phyloP scores from a whole-genome alignment of 2,329 filamentous ascomycete species.

The Phoma sp. region DNA sequence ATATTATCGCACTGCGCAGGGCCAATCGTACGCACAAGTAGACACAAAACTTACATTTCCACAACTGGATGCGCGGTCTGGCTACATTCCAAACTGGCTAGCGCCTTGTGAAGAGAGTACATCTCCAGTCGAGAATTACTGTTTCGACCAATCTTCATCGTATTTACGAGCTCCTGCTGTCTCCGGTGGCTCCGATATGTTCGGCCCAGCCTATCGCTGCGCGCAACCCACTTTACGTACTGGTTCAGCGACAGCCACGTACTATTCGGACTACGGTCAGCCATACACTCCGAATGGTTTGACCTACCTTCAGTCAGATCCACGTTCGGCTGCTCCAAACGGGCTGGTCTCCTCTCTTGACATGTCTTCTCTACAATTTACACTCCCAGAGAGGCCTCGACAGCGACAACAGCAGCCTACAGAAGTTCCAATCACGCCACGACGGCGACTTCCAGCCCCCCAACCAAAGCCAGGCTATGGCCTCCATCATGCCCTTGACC shows the following conservation, averaged over 20 bases:
- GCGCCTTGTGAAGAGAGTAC: constrained; percentile 35
- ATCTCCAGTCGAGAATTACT: constrained; percentile 38
- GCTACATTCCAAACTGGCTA: constrained; percentile 31
- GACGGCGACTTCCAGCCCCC: constrained; percentile 42
- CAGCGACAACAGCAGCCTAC: constrained; percentile 19
- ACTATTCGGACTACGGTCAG: constrained; percentile 32
- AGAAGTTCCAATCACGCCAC: constrained; percentile 24
- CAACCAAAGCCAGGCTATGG: constrained; percentile 34
- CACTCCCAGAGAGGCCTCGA: constrained; percentile 34
- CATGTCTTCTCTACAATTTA: constrained; percentile 38
- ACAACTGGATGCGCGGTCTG: constrained; percentile 26
- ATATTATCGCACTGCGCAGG: constrained; percentile 22
- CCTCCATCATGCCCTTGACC: constrained; percentile 37
- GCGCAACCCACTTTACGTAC: constrained; percentile 19
- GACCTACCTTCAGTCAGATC: constrained; percentile 25
- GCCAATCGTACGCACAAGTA: constrained; percentile 23
- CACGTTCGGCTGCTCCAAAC: constrained; percentile 10
- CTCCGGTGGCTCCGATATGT: constrained; percentile 20
- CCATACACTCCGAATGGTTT: constrained; percentile 22
- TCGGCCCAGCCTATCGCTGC: constrained; percentile 29
- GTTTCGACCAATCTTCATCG: constrained; percentile 24
- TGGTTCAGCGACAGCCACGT: constrained; percentile 10
- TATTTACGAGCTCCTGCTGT: constrained; percentile 29
- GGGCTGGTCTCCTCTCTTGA: constrained; percentile 38
- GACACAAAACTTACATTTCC: constrained; percentile 3